phyloP scores from a whole-genome alignment of 768 basidiomycete genomes.

The Coprinellus aureogranulatus region DNA sequence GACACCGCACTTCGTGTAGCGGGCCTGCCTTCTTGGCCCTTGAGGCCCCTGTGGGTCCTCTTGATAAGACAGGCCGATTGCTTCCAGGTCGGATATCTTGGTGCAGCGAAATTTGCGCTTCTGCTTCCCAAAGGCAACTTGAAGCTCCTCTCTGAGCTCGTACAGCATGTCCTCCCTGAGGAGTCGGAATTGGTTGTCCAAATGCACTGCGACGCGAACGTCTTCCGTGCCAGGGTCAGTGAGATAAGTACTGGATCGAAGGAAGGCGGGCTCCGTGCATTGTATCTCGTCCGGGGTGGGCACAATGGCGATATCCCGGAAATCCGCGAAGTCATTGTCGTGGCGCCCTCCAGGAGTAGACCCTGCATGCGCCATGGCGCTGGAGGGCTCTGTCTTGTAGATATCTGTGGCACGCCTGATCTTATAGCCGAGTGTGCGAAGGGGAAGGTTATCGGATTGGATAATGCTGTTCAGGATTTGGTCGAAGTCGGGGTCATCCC shows the following conservation, averaged over 20 bases:
- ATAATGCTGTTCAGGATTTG: slow-evolving; percentile 27
- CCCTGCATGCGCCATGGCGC: slow-evolving; percentile 8
- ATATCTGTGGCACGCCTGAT: slow-evolving; percentile 33
- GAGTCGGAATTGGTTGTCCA: slow-evolving; percentile 68
- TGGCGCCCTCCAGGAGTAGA: slow-evolving; percentile 61
- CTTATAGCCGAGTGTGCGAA: slow-evolving; percentile 31
- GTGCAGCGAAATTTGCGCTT: slow-evolving; percentile 39
- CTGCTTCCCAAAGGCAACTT: slow-evolving; percentile 36
- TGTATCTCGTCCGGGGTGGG: slow-evolving; percentile 60
- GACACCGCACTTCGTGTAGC: slow-evolving; percentile 38
- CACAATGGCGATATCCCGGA: slow-evolving; percentile 58
- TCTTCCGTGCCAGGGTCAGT: slow-evolving; percentile 40
- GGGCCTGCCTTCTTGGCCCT: background rate
- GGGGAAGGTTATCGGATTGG: slow-evolving; percentile 19
- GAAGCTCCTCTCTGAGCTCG: slow-evolving; percentile 56
- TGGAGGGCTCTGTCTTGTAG: background rate
- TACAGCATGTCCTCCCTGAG: slow-evolving; percentile 62
- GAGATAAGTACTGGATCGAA: slow-evolving; percentile 42
- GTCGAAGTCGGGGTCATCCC: slow-evolving; percentile 32
- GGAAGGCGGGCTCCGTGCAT: slow-evolving; percentile 44
- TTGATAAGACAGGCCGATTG: slow-evolving; percentile 35
- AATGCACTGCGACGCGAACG: slow-evolving; percentile 43
- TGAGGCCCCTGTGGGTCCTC: slow-evolving; percentile 16
- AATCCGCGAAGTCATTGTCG: slow-evolving; percentile 65
- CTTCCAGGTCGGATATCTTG: slow-evolving; percentile 34